Evolutionary conservation across 306 rosid species (phyloP).

Genomic region (Albizia julibrissin): DNA sequence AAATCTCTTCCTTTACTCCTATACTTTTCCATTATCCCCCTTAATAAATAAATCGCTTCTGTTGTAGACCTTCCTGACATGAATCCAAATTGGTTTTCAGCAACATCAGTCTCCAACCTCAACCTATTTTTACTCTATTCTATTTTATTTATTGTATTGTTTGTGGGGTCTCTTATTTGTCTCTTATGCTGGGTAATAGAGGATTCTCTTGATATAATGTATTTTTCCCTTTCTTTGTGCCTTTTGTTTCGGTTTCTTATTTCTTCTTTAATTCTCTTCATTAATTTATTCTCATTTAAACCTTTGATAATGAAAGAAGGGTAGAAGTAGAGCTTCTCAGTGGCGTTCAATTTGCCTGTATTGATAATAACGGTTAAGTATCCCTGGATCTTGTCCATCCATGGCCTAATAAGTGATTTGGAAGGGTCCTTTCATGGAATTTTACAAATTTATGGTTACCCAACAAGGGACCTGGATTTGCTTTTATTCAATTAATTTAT

Average conservation of each 20-base stretch:
- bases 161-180: background rate
- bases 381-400: slow-evolving; percentile 11
- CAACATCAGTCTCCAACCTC: no score
- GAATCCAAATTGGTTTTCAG: no score
- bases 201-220: background rate
- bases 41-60: no score
- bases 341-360: background rate
- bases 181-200: background rate
- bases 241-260: background rate
- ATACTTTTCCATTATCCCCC: no score
- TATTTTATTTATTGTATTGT: background rate
- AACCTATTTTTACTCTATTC: background rate
- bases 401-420: background rate
- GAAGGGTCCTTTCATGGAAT: background rate
- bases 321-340: background rate
- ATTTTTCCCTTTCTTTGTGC: background rate
- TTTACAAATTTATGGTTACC: background rate
- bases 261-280: background rate
- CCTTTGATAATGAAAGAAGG: background rate
- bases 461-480: background rate
- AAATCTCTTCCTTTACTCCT: no score
- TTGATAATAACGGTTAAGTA: background rate
- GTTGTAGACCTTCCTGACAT: no score
- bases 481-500: background rate
- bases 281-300: background rate